A percentile compares a stretch with the other conserved stretches of the same genome.
phyloP scores from a whole-genome alignment of 1,284 basidiomycete species.

The Cerioporus squamosus region DNA sequence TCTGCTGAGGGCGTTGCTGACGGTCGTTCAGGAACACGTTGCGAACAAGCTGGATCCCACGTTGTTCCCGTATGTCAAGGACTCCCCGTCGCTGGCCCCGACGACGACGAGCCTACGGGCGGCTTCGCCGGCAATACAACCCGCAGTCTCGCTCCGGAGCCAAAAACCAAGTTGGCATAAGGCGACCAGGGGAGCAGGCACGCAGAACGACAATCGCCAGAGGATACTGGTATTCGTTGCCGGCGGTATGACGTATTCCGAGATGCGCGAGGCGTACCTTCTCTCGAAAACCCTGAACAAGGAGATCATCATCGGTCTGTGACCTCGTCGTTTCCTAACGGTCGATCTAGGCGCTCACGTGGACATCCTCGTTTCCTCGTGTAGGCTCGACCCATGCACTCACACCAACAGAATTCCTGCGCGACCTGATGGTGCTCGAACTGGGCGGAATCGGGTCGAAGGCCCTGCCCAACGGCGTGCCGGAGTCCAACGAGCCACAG shows the following conservation, averaged over 20 bases:
- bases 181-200: slow-evolving; percentile 57
- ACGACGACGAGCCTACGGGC: slow-evolving; percentile 47
- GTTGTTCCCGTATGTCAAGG: slow-evolving; percentile 91
- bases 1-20: slow-evolving; percentile 1
- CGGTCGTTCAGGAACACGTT: slow-evolving; percentile 74
- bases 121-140: slow-evolving; percentile 33
- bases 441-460: slow-evolving; percentile 77
- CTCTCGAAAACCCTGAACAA: slow-evolving; percentile 77
- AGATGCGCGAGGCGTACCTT: slow-evolving; percentile 89
- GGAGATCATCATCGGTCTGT: slow-evolving; percentile 89
- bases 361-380: background rate
- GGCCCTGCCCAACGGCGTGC: slow-evolving; percentile 74
- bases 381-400: slow-evolving; percentile 89
- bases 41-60: slow-evolving; percentile 77
- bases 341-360: background rate
- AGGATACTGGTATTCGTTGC: slow-evolving; percentile 92
- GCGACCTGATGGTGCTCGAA: slow-evolving; percentile 85
- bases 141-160: slow-evolving; percentile 77
- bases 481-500: slow-evolving; percentile 52
- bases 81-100: slow-evolving; percentile 66
- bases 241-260: slow-evolving; percentile 96
- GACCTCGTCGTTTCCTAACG: background rate
- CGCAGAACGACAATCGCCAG: slow-evolving; percentile 67
- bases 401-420: slow-evolving; percentile 86
- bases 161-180: slow-evolving; percentile 87